Percentiles rank a stretch among this genome's conserved stretches.
These are phyloP conservation scores for Verticillium dahliae DNA, from an alignment of 2,329 filamentous ascomycete genomes.

Conservation along the genomic window DNA sequence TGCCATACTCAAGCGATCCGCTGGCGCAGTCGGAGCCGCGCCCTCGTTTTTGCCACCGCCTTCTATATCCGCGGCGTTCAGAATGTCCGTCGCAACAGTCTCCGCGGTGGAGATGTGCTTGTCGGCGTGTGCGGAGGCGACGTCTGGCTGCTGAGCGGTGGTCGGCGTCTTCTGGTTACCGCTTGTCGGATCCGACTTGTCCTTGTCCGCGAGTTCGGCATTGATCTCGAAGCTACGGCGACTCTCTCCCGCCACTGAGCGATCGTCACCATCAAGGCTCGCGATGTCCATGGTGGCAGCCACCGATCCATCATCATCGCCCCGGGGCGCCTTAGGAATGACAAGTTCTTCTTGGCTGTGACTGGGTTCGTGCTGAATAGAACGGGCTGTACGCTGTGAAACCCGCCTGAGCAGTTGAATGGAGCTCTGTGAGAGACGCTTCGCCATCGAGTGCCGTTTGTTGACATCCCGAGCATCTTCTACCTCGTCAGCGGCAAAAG, in stretches of 20 bases:
- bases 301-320: constrained; percentile 44
- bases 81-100: constrained; percentile 19
- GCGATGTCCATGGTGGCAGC: constrained; percentile 52
- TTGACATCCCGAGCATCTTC: constrained; percentile 22
- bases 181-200: background rate
- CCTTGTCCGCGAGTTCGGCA: constrained; percentile 25
- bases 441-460: constrained; percentile 33
- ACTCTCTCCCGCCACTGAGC: constrained; percentile 16
- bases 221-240: constrained; percentile 30
- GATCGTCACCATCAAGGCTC: constrained; percentile 33
- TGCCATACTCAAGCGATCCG: constrained; percentile 7
- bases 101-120: constrained; percentile 18
- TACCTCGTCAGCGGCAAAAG: constrained; percentile 61
- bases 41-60: constrained; percentile 10
- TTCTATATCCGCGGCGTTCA: constrained; percentile 11
- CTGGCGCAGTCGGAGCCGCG: background rate
- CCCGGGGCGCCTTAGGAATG: constrained; percentile 19
- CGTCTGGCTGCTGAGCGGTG: background rate
- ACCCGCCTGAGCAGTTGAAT: constrained; percentile 28
- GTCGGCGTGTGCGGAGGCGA: background rate
- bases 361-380: constrained; percentile 15
- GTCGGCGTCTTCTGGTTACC: constrained; percentile 1
- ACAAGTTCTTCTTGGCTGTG: constrained; percentile 43
- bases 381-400: constrained; percentile 19
- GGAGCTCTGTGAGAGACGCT: constrained; percentile 43